Conservation (phyloP, 2,329 filamentous ascomycete genomes). For the Metarhizium rileyi region DNA sequence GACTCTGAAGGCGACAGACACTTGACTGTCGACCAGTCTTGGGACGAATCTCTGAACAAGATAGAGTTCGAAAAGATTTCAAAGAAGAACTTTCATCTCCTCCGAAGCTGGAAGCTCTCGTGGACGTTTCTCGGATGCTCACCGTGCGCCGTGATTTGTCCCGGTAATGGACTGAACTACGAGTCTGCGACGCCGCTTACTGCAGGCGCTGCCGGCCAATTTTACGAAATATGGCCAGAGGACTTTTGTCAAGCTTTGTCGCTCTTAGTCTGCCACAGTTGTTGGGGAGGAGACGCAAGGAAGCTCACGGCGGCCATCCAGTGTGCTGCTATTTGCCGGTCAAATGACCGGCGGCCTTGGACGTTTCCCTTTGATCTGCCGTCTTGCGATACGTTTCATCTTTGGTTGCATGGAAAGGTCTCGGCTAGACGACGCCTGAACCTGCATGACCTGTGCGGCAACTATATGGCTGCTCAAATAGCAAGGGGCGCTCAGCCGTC, state of each 20-base stretch:
- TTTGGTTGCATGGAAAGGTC: not conserved
- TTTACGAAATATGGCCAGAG: not conserved
- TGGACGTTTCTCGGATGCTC: constrained; percentile 1
- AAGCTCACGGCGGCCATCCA: not conserved
- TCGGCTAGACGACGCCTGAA: not conserved
- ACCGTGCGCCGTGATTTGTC: not conserved
- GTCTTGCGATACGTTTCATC: not conserved
- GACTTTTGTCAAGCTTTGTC: not conserved
- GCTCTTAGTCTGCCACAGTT: not conserved
- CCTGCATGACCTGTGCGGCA: not conserved
- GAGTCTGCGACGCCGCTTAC: not conserved
- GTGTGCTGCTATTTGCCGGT: constrained; percentile 1
- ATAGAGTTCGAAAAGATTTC: not conserved
- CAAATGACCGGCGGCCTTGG: constrained; percentile 2
- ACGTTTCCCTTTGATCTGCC: not conserved
- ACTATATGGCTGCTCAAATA: not conserved
- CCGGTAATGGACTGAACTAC: not conserved
- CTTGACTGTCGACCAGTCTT: not conserved
- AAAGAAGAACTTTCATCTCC: not conserved
- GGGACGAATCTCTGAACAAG: not conserved
- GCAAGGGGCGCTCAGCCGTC: not conserved
- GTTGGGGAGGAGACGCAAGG: not conserved
- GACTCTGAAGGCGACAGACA: not conserved
- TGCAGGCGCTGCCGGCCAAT: not conserved
- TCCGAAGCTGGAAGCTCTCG: not conserved